phyloP scores from a whole-genome alignment of 2,329 filamentous ascomycete genomes.

The Periglandula ipomoeae region DNA sequence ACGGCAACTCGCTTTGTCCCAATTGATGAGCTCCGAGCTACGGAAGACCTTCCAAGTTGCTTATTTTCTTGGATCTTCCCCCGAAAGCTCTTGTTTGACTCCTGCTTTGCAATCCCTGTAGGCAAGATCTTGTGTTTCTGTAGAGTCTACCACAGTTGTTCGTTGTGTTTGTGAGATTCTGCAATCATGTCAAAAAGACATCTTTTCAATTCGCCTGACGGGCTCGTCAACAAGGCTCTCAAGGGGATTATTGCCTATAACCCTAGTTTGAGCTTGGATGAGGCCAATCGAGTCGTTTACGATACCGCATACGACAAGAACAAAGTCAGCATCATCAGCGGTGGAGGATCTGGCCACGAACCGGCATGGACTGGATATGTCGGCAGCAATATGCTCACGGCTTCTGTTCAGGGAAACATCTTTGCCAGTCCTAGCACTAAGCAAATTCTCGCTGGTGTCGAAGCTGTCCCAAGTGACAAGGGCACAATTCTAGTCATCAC shows the following conservation, averaged over 20 bases:
- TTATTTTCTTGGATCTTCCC: constrained; percentile 2
- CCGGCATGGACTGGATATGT: constrained; percentile 58
- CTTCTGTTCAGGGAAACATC: constrained; percentile 52
- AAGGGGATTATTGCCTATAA: constrained; percentile 45
- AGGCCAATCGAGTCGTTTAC: constrained; percentile 41
- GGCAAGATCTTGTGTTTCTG: too few relatives aligned
- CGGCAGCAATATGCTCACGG: constrained; percentile 50
- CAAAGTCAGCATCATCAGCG: constrained; percentile 42
- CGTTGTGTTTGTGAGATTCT: background rate
- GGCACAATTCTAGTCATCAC: constrained; percentile 53
- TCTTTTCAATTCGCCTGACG: constrained; percentile 42
- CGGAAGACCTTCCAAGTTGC: background rate
- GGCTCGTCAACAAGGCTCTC: constrained; percentile 43
- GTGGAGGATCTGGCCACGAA: constrained; percentile 50
- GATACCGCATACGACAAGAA: constrained; percentile 34
- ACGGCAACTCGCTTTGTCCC: background rate
- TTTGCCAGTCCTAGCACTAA: constrained; percentile 56
- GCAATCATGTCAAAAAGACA: constrained; percentile 38
- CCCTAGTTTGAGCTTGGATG: constrained; percentile 39
- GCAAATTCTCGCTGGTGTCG: constrained; percentile 51
- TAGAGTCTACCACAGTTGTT: background rate
- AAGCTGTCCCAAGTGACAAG: constrained; percentile 41
- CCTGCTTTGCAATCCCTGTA: background rate
- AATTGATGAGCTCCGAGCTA: background rate
- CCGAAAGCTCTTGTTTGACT: background rate